Base-by-base conservation (phyloP, 2,329 filamentous ascomycete genomes). In the Penicillium italicum region DNA sequence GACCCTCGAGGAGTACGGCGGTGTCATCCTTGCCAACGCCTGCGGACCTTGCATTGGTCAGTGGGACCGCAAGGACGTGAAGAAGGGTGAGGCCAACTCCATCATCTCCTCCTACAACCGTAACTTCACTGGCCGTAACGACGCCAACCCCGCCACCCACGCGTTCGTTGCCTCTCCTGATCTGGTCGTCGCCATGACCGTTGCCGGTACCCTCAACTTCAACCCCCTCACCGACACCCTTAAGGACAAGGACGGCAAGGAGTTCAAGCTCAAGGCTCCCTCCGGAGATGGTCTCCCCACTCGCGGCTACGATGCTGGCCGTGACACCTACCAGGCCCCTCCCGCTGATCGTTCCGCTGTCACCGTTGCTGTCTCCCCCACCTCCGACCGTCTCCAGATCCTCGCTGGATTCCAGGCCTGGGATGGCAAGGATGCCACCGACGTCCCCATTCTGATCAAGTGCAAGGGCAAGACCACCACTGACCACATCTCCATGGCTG, bases 21-120 rank as follows among this genome's bases (percentile, higher is more conserved):
- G 93, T 71, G 86, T 96, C 71, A 90, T 97, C 62, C 84, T 99
- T 48, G 93, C 93, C 69, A 97, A 97, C 76, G 93, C 94, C 62
- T 97, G 94, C 74, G 93, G 89, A 67, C 89, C 89, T 66, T 94
- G 90, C 79, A 92, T 95, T 74, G 91, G 90, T 61, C 93, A 97
- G 78, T 97, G 94, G 94, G 91, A 97, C 72, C 89, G 94, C 66
- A 82, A 80, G 64, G 93, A 97, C 67, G 91, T 97, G 54, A 89
- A 92, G 84, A 97, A 97, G 85, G 93, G 93, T 65, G 87, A 90
- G 68, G 81, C 91, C 70, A 99, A 99, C 86, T 95, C 91, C 7
- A 99, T 99, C 75, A 82, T 99, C 74, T 97, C 92, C 44, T 97
- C 94, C 28, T 99, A 97, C 87, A 99, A 99, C 88, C 91, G 94